Evolutionary conservation across 345 rosid genomes (phyloP).

Genomic region (Camelina neglecta): DNA sequence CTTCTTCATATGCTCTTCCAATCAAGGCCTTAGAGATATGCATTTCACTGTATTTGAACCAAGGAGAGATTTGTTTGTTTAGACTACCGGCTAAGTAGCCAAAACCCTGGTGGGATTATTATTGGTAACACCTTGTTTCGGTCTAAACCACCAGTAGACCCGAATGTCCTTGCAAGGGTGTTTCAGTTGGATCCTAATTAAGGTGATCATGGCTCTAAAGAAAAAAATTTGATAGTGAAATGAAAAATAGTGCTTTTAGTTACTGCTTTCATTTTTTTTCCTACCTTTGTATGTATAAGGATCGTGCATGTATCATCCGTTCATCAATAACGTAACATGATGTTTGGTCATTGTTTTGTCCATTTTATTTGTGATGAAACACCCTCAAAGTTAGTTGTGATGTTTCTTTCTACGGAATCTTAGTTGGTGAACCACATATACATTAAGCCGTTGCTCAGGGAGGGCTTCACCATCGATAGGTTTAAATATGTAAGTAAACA

Average conservation of each 20-base stretch:
- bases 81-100: neutral
- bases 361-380: neutral
- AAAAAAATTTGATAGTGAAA: neutral
- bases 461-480: too few species aligned
- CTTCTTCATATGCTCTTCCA: too few species aligned
- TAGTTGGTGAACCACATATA: too few species aligned
- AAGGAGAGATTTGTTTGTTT: too few species aligned
- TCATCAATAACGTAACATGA: neutral
- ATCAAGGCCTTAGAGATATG: too few species aligned
- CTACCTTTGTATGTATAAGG: neutral
- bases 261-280: neutral
- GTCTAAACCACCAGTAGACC: neutral
- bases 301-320: neutral
- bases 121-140: constrained; percentile 6
- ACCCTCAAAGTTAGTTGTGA: too few species aligned
- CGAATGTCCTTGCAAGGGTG: neutral
- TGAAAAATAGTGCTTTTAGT: neutral
- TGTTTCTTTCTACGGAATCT: too few species aligned
- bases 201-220: neutral
- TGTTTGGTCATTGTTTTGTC: neutral
- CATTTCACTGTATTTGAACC: too few species aligned
- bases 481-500: too few species aligned
- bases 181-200: neutral
- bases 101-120: constrained; percentile 7
- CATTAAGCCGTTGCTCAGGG: too few species aligned